Base-by-base conservation (phyloP, 1,139 yeast species). In the Yamadazyma oceani region DNA sequence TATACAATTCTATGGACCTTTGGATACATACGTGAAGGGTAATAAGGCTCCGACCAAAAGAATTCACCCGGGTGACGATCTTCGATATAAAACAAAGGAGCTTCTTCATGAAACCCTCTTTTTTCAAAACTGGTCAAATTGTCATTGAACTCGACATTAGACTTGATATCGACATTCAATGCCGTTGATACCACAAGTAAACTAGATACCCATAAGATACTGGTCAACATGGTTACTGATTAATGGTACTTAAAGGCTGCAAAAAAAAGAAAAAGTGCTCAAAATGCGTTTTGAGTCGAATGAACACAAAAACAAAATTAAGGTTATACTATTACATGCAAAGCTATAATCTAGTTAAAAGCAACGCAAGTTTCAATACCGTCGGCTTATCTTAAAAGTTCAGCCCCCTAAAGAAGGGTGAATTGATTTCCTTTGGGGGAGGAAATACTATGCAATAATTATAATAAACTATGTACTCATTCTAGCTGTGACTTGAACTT, bases 401-500 rank as follows among this genome's bases (percentile, higher is more conserved):
- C n/a, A n/a, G n/a, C n/a, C n/a, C n/a, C n/a, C n/a, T n/a, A n/a
- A n/a, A n/a, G n/a, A n/a, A n/a, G n/a, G n/a, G n/a, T n/a, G n/a
- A n/a, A n/a, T n/a, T n/a, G n/a, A n/a, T n/a, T n/a, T n/a, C n/a
- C n/a, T n/a, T n/a, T n/a, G n/a, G n/a, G n/a, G n/a, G n/a, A n/a
- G n/a, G n/a, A n/a, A n/a, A n/a, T n/a, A n/a, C n/a, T n/a, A n/a
- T n/a, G n/a, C n/a, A n/a, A n/a, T n/a, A n/a, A n/a, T n/a, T n/a
- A n/a, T n/a, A n/a, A n/a, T n/a, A n/a, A 19, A 15, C 37, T 35
- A 65, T 29, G 70, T 59, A 45, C 69, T 64, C 71, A 66, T 66
- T 38, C 70, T 46, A 12, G 71, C 72, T 9, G 73, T 67, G 14
- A 69, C 77, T 43, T 69, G 76, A n/a, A 71, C 64, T 7, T 69